Evolutionary conservation across 2,329 filamentous ascomycete species (phyloP).

Genomic region (Phoma sp.): DNA sequence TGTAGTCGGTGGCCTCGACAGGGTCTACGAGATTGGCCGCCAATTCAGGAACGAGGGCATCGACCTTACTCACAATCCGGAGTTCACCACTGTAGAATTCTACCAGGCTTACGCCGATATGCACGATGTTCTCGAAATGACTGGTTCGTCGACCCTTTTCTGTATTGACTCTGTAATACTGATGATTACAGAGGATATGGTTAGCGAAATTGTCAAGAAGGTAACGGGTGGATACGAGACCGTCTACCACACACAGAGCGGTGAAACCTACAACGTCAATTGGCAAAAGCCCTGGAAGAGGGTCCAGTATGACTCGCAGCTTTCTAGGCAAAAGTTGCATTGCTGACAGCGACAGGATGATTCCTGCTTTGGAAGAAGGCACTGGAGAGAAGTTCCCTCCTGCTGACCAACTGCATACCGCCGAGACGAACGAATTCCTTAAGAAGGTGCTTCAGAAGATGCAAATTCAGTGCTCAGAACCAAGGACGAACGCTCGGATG

Average conservation of each 20-base stretch:
- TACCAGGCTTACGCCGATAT: conserved; percentile 67
- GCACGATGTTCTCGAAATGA: neutral
- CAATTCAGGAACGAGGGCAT: conserved; percentile 95
- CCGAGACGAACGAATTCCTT: conserved; percentile 88
- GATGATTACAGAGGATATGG: no score
- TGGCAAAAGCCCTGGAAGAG: no score
- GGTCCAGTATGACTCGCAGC: no score
- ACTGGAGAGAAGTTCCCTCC: conserved; percentile 97
- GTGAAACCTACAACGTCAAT: conserved; percentile 89
- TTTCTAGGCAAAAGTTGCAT: no score
- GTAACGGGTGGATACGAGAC: no score
- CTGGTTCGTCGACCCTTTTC: no score
- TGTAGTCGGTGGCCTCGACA: conserved; percentile 90
- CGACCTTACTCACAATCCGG: conserved; percentile 94
- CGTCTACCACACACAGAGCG: conserved; percentile 82
- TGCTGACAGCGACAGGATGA: no score
- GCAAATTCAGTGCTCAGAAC: conserved; percentile 89
- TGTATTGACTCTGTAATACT: no score
- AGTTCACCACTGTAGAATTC: conserved; percentile 98
- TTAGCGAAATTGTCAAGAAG: no score
- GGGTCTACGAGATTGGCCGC: conserved; percentile 93
- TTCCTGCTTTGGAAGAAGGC: conserved; percentile 87
- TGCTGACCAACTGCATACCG: conserved; percentile 85
- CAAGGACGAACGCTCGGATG: conserved; percentile 93
- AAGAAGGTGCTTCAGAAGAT: conserved; percentile 77